Base-by-base conservation (phyloP, 1,139 yeast genomes). In the Protomyces pachydermus region DNA sequence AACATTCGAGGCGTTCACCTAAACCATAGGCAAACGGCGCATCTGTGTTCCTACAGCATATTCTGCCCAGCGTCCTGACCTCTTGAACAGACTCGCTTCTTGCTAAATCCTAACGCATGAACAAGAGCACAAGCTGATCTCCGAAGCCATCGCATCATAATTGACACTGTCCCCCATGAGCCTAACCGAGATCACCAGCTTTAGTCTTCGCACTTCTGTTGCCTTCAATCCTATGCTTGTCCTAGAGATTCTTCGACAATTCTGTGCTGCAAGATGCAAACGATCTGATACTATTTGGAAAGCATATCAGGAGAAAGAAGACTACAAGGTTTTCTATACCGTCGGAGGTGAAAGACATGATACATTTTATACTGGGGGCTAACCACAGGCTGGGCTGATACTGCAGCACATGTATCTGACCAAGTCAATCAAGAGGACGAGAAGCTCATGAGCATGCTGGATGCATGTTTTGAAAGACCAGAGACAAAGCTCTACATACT, bases 291-390 rank as follows among this genome's bases (percentile, higher is more conserved):
- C 16, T 14, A 8, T 23, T 16, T 52, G 34, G 38, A 52, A 52
- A 34, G 56, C 56, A 12, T 52, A 34, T n/a, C 56, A 52, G n/a
- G 56, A 52, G 42, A 52, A 52, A 14, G 56, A 52, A 20, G 20
- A 34, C 6, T 52, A 34, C 42, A n/a, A 28, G n/a, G 37, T 25
- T 2, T 52, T 52, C 32, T 52, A 52, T 14, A 52, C 34, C 9
- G 10, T 52, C 34, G 56, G 56, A 14, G 39, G 56, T 42, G 18
- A 42, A 12, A 3, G 5, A 4, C 9, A 3, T 37, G 42, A n/a
- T 9, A 5, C 8, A 3, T 5, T 3, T 37, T 37, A 37, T n/a
- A 37, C 5, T 4, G 14, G 9, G 42, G 42, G 16, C 42, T 37
- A 9, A 37, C 42, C 16, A 37, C 16, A 42, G 48, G 48, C 25